phyloP scores from a whole-genome alignment of 176 grass and related monocot species.

The Musa acuminata region DNA sequence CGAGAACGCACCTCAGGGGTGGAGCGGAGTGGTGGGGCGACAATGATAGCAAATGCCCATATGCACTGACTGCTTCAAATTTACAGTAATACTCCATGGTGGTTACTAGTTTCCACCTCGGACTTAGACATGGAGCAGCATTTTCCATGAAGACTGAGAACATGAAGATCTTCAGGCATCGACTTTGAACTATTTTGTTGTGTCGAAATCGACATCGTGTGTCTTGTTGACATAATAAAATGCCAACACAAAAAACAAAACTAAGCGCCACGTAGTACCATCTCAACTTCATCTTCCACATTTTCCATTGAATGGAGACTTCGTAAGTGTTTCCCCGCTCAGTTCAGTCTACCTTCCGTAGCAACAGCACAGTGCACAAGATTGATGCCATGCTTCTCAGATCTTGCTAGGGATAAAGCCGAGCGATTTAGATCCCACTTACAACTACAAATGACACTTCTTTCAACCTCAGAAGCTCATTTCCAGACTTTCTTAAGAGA shows the following conservation, averaged over 20 bases:
- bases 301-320: not conserved
- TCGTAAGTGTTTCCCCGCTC: no score
- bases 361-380: not conserved
- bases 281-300: not conserved
- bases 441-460: not conserved
- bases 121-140: no score
- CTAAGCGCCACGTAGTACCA: not conserved
- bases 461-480: no score
- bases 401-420: not conserved
- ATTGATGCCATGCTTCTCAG: not conserved
- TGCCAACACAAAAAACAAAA: no score
- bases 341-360: not conserved
- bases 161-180: no score
- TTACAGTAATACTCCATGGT: not conserved
- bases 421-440: not conserved
- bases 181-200: no score
- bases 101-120: no score
- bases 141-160: no score
- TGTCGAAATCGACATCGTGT: no score
- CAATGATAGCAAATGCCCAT: not conserved
- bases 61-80: not conserved
- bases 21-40: not conserved
- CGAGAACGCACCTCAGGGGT: not conserved
- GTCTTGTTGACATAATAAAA: no score
- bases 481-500: no score